Evolutionary conservation across 2,329 filamentous ascomycete species (phyloP), one percentile per base, ranked within the genome.

Genomic region (Colletotrichum sp.): DNA sequence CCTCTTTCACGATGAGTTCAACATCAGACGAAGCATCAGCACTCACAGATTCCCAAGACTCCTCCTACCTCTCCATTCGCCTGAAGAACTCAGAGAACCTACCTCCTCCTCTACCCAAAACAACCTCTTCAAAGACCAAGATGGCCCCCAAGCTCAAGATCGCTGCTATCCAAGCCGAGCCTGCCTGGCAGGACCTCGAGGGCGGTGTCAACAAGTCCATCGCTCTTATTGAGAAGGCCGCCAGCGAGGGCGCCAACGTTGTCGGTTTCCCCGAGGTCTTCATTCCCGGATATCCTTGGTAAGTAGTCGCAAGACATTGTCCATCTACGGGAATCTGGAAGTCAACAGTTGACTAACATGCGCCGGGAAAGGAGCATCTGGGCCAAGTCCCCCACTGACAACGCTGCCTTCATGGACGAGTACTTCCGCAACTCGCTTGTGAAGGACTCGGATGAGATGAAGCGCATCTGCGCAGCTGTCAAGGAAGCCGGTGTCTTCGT

Each of bases 281-380:
- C 80, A 84, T 88, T 13, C 82, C 85, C 6, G 86, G 87, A 2
- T 87, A 88, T 75, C 87, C 87, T 34, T 89, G 87, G 87, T 88
- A 75, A 78, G 69, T 21, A 21, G 43, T 3, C 43, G 43, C 43
- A 21, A 24, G 10, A 3, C n/a, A 21, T 36, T 2, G 3, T 36
- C 0, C 15, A 2, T 30, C 58, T 36, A 61, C 3, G 24, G 24
- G 24, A 24, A 24, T 24, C 24, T 24, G 24, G 21, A 24, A 26
- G 24, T 68, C 18, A 43, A 24, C 13, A 26, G 5, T 18, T 5
- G 28, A 10, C 26, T 75, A 69, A 77, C 55, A 55, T 36, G 18
- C 26, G 28, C 28, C 34, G 28, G 15, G 55, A 69, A 73, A 80
- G 81, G 81, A 81, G 78, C 74, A 80, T 83, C 32, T 83, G 81